Base-by-base conservation (phyloP, 192 early-diverging fungal species). In the Backusella tarrabulga region DNA sequence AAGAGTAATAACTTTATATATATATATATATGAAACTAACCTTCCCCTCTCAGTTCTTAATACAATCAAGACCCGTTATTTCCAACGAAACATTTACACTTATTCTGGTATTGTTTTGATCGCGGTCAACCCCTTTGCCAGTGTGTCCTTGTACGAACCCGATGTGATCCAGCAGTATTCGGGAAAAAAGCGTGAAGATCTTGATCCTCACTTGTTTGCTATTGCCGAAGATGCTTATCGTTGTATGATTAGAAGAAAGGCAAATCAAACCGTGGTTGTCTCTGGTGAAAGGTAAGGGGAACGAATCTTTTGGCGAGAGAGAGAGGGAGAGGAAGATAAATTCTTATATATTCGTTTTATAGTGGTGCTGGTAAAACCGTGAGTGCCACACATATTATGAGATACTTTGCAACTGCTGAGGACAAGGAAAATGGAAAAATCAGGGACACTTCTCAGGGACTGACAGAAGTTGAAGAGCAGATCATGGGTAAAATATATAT, bases 51-150 rank as follows among this genome's bases (percentile, higher is more conserved):
- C n/a, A 87, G 98, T 99, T 7, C 90, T 99, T 38, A 92, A 98
- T 85, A 97, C 95, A 78, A 93, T 99, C 84, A 87, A 86, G 56
- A 89, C 95, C n/a, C 91, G 98, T 54, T 99, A 98, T 80, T 84
- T 88, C 4, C 93, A 97, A 81, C 91, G 95, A 79, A 93, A 93
- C 82, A 98, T 99, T 78, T 99, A 99, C 85, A 99, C 98, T 9
- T 99, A 99, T 80, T 98, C 97, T 32, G 98, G 98, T 67, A 97
- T 99, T 66, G 98, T 99, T 34, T 84, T 99, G 76, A 97, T 99
- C 76, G 98, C 98, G 46, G 93, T 96, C 81, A 99, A 99, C 75
- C 98, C 98, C 5, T 99, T 98, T 84, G 89, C 88, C 42, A 83
- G 91, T 34, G 90, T 99, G 74, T 75, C 88, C 34, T 85, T 98